Percentiles rank a stretch among this genome's conserved stretches.
Conservation (phyloP, 2,329 filamentous ascomycete genomes). For the Fusarium sp. region DNA sequence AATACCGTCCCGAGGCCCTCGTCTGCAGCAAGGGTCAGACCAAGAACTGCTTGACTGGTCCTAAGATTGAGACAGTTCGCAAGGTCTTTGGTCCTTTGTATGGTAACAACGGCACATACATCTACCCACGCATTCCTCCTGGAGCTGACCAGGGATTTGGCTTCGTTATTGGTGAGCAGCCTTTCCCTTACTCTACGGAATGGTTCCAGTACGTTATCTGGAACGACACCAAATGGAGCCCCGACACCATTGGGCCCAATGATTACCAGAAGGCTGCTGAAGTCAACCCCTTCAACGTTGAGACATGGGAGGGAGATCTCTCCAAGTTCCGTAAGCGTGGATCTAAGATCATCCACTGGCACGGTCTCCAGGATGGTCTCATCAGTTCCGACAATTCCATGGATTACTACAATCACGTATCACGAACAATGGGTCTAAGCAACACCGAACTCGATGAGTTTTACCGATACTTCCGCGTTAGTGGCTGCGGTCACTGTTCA, state of each 20-base stretch:
- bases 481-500: constrained; percentile 62
- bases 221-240: constrained; percentile 52
- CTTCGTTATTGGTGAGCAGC: constrained; percentile 18
- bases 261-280: constrained; percentile 56
- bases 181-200: constrained; percentile 28
- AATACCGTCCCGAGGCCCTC: constrained; percentile 57
- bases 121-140: constrained; percentile 34
- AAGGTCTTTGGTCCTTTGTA: constrained; percentile 33
- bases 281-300: constrained; percentile 27
- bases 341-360: constrained; percentile 61
- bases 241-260: constrained; percentile 47
- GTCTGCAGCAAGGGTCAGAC: constrained; percentile 48
- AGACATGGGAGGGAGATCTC: constrained; percentile 56
- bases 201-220: constrained; percentile 58
- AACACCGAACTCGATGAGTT: constrained; percentile 58
- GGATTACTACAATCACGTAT: constrained; percentile 46
- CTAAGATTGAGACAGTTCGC: constrained; percentile 25
- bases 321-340: constrained; percentile 55
- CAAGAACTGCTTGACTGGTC: constrained; percentile 14
- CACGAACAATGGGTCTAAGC: constrained; percentile 44
- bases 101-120: constrained; percentile 48
- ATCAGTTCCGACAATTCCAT: constrained; percentile 44
- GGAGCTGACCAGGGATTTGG: constrained; percentile 48
- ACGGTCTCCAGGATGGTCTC: constrained; percentile 51
- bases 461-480: constrained; percentile 65